Base-by-base conservation (phyloP, 345 rosid genomes). In the Geranium rotundifolium region DNA sequence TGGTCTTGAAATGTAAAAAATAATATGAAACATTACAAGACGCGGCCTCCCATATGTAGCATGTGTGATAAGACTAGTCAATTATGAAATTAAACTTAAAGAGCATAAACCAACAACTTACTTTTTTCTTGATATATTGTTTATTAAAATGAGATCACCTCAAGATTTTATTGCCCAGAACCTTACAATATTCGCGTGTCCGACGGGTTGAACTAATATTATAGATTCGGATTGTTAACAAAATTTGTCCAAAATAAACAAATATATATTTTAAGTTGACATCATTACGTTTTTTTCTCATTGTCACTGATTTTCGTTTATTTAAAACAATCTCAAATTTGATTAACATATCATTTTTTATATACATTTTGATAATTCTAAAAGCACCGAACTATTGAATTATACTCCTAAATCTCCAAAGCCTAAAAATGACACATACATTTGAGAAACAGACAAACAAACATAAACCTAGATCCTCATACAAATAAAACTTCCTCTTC, bases 11-110 rank as follows among this genome's bases (percentile, higher is more conserved):
- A 72, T 58, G 17, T 57, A 71, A 23, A 60, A 67, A 63, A 49
- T 30, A 17, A 52, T 50, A 41, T 68, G 57, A 64, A 63, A 41
- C 68, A 67, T 73, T 74, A 81, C 63, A 70, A 59, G 80, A 77
- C 90, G 77, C 86, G 65, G 92, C 83, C 86, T 76, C 90, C 97
- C 89, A 84, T 92, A 77, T 75, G 90, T 61, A 66, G 79, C 90
- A 84, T 82, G 89, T 87, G 86, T 68, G 56, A 72, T 54, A 72
- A 78, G 77, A 81, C 74, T 70, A 77, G 73, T 79, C 77, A 72
- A 77, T 73, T 68, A 68, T 58, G 41, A 67, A 58, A 72, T 66
- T 63, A 39, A 17, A 70, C 29, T 17, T 31, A 12, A 46, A 54
- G 52, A 69, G 59, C 73, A 72, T 62, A 76, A 67, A 34, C 71